Evolutionary conservation across 805 yeast genomes (phyloP).

Genomic region (Candida endomychidarum): DNA sequence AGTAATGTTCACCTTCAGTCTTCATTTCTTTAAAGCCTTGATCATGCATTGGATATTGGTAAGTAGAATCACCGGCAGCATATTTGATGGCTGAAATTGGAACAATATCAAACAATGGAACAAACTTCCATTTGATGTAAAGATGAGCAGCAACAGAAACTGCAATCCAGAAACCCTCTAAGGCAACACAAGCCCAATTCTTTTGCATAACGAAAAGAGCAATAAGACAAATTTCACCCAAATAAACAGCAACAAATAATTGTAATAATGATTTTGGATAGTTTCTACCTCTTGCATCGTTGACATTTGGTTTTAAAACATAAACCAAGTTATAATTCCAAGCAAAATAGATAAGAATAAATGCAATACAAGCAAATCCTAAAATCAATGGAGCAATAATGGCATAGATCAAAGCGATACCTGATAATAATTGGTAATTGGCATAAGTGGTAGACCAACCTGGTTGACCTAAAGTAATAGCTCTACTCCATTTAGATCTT

Average conservation of each 20-base stretch:
- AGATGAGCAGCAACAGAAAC: slow-evolving; percentile 60
- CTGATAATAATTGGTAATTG: slow-evolving; percentile 67
- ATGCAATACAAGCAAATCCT: slow-evolving; percentile 62
- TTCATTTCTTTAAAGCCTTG: slow-evolving; percentile 62
- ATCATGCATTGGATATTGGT: slow-evolving; percentile 60
- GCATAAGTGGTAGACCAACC: slow-evolving; percentile 87
- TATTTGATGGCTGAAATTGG: slow-evolving; percentile 63
- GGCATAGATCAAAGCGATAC: slow-evolving; percentile 72
- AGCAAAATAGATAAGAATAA: slow-evolving; percentile 58
- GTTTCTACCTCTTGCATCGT: slow-evolving; percentile 69
- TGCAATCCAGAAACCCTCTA: slow-evolving; percentile 61
- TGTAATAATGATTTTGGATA: slow-evolving; percentile 74
- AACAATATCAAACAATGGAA: slow-evolving; percentile 64
- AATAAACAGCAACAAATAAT: slow-evolving; percentile 66
- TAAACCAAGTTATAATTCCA: slow-evolving; percentile 61
- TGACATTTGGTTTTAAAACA: slow-evolving; percentile 55
- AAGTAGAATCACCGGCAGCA: slow-evolving; percentile 43
- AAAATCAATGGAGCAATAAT: slow-evolving; percentile 74
- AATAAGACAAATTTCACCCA: slow-evolving; percentile 66
- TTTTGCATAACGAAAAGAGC: slow-evolving; percentile 76
- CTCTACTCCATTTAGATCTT: slow-evolving; percentile 85
- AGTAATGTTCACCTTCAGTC: slow-evolving; percentile 48
- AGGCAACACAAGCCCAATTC: slow-evolving; percentile 74
- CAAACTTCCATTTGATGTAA: slow-evolving; percentile 56
- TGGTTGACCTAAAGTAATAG: slow-evolving; percentile 60